Conservation (phyloP, 306 rosid species). For the cucumber (Cucumis sativus) region Cucumber_9930_V3 NC_026661.2:18367001-18367500, state of each 20-base stretch:
- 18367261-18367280: neutral
- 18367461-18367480: no score
- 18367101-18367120: neutral
- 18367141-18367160: neutral
- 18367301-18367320: neutral
- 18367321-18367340: neutral
- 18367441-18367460: no score
- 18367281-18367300: neutral
- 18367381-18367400: neutral
- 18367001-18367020: no score
- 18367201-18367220: neutral
- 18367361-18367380: neutral
- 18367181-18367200: neutral
- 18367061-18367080: neutral
- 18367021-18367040: neutral
- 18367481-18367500: no score
- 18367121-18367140: neutral
- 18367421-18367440: no score
- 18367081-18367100: neutral
- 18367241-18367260: neutral
- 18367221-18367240: neutral
- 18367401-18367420: no score
- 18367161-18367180: neutral
- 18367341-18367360: neutral
- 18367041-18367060: neutral